Evolutionary conservation across 352 stramenopile genomes (phyloP).

Genomic region (Pythium insidiosum): DNA sequence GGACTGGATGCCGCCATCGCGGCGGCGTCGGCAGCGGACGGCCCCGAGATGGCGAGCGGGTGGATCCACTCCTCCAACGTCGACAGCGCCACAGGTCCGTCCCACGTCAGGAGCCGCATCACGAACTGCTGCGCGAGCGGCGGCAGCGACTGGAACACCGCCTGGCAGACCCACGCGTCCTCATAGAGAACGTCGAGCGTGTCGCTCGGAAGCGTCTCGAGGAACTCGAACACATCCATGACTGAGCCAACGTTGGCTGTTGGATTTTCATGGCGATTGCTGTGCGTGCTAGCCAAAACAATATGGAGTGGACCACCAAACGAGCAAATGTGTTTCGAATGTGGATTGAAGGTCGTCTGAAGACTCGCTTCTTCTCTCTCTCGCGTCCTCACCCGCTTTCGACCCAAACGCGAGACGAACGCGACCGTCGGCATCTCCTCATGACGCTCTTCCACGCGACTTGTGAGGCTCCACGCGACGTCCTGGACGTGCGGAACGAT

Average conservation of each 20-base stretch:
- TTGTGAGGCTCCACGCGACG: too few relatives aligned
- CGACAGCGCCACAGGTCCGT: slow-evolving; percentile 30
- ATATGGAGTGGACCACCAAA: slow-evolving; percentile 6
- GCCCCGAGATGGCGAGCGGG: slow-evolving; percentile 17
- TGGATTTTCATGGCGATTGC: not conserved
- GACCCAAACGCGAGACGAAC: too few relatives aligned
- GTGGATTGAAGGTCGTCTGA: too few relatives aligned
- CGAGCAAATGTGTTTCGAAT: too few relatives aligned
- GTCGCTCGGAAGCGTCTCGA: slow-evolving; percentile 66
- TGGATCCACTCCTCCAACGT: slow-evolving; percentile 70
- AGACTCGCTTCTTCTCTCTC: too few relatives aligned
- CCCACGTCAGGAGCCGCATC: slow-evolving; percentile 75
- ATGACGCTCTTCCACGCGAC: too few relatives aligned
- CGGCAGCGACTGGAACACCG: slow-evolving; percentile 82
- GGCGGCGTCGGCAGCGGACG: not conserved
- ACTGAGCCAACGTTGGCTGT: too few relatives aligned
- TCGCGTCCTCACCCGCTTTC: too few relatives aligned
- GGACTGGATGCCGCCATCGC: not conserved
- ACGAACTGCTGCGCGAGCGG: slow-evolving; percentile 87
- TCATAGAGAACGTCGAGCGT: slow-evolving; percentile 77
- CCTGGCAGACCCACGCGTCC: slow-evolving; percentile 85
- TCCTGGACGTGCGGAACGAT: too few relatives aligned
- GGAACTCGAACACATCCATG: slow-evolving; percentile 86
- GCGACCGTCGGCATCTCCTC: too few relatives aligned
- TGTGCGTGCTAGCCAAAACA: not conserved